Evolutionary conservation across 2,329 filamentous ascomycete species (phyloP), one percentile per base, ranked within the genome.

Genomic region (Fusarium vanettenii): DNA sequence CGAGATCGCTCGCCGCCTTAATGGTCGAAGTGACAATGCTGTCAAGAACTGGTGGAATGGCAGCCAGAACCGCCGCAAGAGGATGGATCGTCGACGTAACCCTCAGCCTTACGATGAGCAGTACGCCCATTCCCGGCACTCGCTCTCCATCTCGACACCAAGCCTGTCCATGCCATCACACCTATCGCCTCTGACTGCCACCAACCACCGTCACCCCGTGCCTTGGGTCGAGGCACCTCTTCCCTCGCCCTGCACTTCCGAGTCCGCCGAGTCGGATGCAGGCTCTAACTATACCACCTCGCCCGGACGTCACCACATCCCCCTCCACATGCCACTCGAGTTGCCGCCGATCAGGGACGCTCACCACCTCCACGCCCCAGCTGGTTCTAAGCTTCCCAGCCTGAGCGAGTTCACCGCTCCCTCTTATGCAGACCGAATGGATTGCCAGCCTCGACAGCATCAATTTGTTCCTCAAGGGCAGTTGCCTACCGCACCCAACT

Each of bases 31-130:
- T 82, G 95, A 98, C 86, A 98, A 98, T 80, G 93, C 94, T 31
- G 94, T 98, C 73, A 98, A 98, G 90, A 98, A 98, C 84, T 98
- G 95, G 95, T 98, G 94, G 94, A 98, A 98, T 81, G 95, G 95
- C 60, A 94, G 93, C 81, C 93, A 95, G 89, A 98, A 98, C 85
- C 91, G 95, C 79, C 89, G 93, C 79, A 89, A 87, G 79, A 86
- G 91, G 75, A 82, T 86, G 62, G 81, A 85, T 72, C 83, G 86
- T 41, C 81, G 81, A 73, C 85, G 81, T 73, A 78, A 78, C 29
- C 69, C 70, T 4, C 73, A 77, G 29, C 41, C 69, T 62, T 74
- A 76, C 60, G 75, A 78, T 45, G 69, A 70, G 64, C 76, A 78
- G 68, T 75, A 76, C 59, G 48, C 64, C 52, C 55, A 74, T 57